These are phyloP conservation scores for Waltergamsia citrina DNA, from an alignment of 2,329 filamentous ascomycete genomes.

Conservation along the genomic window DNA sequence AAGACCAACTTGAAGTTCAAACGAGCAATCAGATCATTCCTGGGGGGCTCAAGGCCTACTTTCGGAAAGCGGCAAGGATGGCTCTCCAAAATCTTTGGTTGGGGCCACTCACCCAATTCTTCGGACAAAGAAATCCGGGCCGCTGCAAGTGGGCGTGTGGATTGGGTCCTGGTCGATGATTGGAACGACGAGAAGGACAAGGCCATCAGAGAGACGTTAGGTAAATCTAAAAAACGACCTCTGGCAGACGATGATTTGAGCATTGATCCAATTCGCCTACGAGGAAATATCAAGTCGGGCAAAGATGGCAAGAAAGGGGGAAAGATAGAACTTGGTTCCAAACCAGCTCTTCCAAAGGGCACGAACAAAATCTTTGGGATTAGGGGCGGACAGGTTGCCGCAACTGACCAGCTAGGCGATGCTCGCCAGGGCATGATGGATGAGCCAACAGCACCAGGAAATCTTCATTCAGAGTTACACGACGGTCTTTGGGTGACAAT, in stretches of 20 bases:
- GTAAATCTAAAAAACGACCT: conserved; percentile 13
- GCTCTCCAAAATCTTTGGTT: conserved; percentile 33
- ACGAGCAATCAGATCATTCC: background rate
- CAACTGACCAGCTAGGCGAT: too few relatives aligned
- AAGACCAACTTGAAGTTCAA: background rate
- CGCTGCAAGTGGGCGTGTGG: conserved; percentile 63
- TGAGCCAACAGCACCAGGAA: conserved; percentile 8
- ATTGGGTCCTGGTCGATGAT: conserved; percentile 63
- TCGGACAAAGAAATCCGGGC: conserved; percentile 48
- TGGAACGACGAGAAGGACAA: conserved; percentile 48
- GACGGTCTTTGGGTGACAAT: conserved; percentile 95
- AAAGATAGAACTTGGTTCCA: too few relatives aligned
- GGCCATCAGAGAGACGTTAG: conserved; percentile 27
- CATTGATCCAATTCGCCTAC: background rate
- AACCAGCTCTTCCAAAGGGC: too few relatives aligned
- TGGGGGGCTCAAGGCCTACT: too few relatives aligned
- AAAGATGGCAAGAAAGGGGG: too few relatives aligned
- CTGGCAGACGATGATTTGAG: conserved; percentile 22
- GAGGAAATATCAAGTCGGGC: conserved; percentile 1
- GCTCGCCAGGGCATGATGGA: too few relatives aligned
- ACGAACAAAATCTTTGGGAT: too few relatives aligned
- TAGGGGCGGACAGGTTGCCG: too few relatives aligned
- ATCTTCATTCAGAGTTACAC: conserved; percentile 20
- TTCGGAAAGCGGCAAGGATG: too few relatives aligned
- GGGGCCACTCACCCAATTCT: conserved; percentile 17